Conservation (phyloP, 257 asterid genomes). For the Catharanthus roseus region DNA sequence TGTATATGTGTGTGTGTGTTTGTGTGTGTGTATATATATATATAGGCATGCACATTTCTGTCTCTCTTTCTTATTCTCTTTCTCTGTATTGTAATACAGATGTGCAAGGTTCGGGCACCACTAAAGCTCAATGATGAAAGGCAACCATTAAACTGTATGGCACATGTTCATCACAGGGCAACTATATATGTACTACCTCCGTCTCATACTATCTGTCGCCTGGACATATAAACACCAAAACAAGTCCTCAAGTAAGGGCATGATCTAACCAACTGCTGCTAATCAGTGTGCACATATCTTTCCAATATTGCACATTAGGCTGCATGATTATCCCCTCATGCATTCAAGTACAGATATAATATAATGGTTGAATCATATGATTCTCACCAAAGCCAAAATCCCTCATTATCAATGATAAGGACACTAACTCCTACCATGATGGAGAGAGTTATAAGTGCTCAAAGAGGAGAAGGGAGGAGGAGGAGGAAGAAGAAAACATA, state of each 20-base stretch:
- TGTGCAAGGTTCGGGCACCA: not conserved
- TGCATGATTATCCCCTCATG: not conserved
- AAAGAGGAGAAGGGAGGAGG: not conserved
- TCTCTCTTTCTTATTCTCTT: not conserved
- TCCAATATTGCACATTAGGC: not conserved
- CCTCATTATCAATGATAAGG: not conserved
- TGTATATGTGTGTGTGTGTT: no score
- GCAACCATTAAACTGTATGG: not conserved
- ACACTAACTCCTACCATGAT: no score
- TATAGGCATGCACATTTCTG: no score
- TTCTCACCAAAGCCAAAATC: slow-evolving; percentile 17
- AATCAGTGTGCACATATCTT: no score
- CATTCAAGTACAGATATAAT: not conserved
- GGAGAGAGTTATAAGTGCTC: no score
- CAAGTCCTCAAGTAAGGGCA: no score
- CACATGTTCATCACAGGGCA: not conserved
- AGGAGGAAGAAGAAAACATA: not conserved
- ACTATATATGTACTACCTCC: no score
- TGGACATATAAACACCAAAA: no score
- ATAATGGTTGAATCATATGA: not conserved
- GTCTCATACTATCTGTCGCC: no score
- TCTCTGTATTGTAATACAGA: not conserved
- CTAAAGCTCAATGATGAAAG: slow-evolving; percentile 1
- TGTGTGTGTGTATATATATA: not conserved
- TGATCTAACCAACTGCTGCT: no score